Base-by-base conservation (phyloP, 2,329 filamentous ascomycete genomes). In the Colletotrichum falcatum region DNA sequence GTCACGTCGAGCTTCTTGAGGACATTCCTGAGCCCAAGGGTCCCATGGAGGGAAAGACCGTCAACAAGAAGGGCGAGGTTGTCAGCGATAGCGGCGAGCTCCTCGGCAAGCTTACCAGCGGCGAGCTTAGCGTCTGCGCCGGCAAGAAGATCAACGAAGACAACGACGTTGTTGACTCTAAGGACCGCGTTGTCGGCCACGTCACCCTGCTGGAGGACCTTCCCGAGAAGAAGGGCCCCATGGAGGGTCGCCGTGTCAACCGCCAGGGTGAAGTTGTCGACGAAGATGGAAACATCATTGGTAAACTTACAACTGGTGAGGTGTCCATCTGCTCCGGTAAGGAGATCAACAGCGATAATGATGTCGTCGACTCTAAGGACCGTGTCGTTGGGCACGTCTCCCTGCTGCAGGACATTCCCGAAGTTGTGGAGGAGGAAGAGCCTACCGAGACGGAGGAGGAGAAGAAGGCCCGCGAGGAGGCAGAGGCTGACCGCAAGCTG, bases 121-220 rank as follows among this genome's bases (percentile, higher is more conserved):
- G 92, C 23, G 88, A 91, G 33, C 77, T 90, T 8, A 87, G 84
- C 76, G 84, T 90, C 70, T 90, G 92, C 73, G 81, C 87, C 7
- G 91, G 92, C 71, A 91, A 90, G 81, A 88, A 91, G 80, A 87
- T 93, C 28, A 91, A 94, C 74, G 88, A 89, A 55, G 87, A 93
- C 65, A 91, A 91, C 14, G 91, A 93, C 76, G 90, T 94, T 46
- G 85, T 92, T 79, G 91, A 93, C 80, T 84, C 87, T 76, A 90
- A 90, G 78, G 91, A 91, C 65, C 84, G 87, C 61, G 86, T 89
- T 42, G 83, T 94, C 64, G 92, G 92, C 14, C 91, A 92, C 74
- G 88, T 90, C 75, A 88, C 90, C 63, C 84, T 92, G 9, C 87
- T 93, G 51, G 87, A 89, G 42, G 87, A 90, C 20, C 87, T 90